Base-by-base conservation (phyloP, 768 basidiomycete species). In the Pleurotus tuber-regium region DNA sequence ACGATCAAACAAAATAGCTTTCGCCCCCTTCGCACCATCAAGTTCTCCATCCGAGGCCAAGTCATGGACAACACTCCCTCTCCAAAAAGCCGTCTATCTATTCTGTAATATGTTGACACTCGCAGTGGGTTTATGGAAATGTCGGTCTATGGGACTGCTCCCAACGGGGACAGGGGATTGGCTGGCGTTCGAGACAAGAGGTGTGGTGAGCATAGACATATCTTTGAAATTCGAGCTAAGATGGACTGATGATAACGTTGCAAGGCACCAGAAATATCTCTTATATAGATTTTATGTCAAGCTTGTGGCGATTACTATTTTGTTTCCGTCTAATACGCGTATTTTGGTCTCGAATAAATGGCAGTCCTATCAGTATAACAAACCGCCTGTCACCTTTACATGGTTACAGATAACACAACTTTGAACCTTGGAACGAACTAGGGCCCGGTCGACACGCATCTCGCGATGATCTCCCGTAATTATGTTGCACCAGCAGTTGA, bases 131-230 rank as follows among this genome's bases (percentile, higher is more conserved):
- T 66, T 97, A 23, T 98, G 89, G 87, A 98, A 98, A 67, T 96
- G 93, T 68, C 83, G 84, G 26, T 81, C 86, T 0, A 94, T 98
- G 92, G 94, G 94, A 0, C 73, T 98, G 47, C 69, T 98, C 14
- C 94, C 94, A 0, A 87, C 84, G 1, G 92, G 95, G 1, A 90
- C 92, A 0, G 92, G 88, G 1, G 95, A 98, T 69, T 98, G 94
- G 92, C 71, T 96, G 46, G 92, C 91, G 11, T 98, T 98, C 58
- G 94, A 96, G 72, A 86, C 83, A 1, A 74, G 94, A 59, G 84
- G 83, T 29, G 48, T 66, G 61, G 89, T 93, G 59, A 59, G 84
- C 77, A 16, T 40, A 26, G 29, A 18, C 59, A 10, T 52, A 11
- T 24, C 38, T 28, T 28, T 40, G 18, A 28, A 4, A 35, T 16